phyloP scores from a whole-genome alignment of 176 grass and related monocot genomes.

The Paspalum vaginatum region DNA sequence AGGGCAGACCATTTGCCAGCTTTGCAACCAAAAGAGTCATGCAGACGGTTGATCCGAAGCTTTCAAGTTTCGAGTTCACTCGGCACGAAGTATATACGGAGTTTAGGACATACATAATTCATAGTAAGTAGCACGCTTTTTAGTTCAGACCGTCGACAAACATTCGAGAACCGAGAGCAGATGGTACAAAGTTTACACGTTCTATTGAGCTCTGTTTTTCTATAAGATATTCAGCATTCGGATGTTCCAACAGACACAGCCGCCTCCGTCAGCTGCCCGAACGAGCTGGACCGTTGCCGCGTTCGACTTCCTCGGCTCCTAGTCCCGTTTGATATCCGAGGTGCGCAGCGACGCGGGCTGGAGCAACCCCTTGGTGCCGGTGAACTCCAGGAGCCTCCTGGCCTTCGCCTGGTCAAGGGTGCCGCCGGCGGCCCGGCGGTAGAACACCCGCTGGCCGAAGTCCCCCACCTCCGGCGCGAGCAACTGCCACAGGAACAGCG shows the following conservation, averaged over 20 bases:
- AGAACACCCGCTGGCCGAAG: slow-evolving; percentile 55
- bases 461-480: slow-evolving; percentile 62
- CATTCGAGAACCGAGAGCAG: too few relatives aligned
- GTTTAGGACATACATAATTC: too few relatives aligned
- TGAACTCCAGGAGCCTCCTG: slow-evolving; percentile 50
- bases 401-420: slow-evolving; percentile 1
- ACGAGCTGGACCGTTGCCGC: neutral
- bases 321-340: slow-evolving; percentile 52
- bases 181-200: too few relatives aligned
- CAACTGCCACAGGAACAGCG: slow-evolving; percentile 56
- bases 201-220: too few relatives aligned
- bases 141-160: too few relatives aligned
- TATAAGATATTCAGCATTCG: too few relatives aligned
- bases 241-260: neutral
- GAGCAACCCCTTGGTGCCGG: slow-evolving; percentile 49
- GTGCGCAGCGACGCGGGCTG: slow-evolving; percentile 58
- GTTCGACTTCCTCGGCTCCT: neutral
- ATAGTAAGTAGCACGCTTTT: too few relatives aligned
- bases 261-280: neutral
- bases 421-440: slow-evolving; percentile 30
- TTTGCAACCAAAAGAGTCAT: too few relatives aligned
- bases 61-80: too few relatives aligned
- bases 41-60: too few relatives aligned
- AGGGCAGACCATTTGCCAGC: too few relatives aligned
- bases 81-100: too few relatives aligned